Base-by-base conservation (phyloP, 169 alveolate species). In the Eimeria acervulina region DNA sequence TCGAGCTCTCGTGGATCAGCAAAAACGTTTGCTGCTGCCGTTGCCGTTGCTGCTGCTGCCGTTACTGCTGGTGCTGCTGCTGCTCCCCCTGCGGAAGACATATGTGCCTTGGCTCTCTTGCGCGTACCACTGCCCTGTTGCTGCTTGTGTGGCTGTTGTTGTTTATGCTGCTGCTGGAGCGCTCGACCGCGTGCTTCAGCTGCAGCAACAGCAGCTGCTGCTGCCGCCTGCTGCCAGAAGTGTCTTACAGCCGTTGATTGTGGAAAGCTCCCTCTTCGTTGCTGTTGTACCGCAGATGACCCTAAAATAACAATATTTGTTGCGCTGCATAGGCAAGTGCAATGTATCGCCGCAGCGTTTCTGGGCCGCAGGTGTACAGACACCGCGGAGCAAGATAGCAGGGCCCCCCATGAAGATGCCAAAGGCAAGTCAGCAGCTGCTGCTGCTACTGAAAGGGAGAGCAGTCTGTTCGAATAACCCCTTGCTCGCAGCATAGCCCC, bases 41-140 rank as follows among this genome's bases (percentile, higher is more conserved):
- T 52, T 63, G 94, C 94, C 63, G 94, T 74, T 61, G 94, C 59
- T 78, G 88, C 88, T 78, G 88, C 66, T 47, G 88, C 44, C 42
- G 63, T n/a, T 36, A n/a, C 38, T 26, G 38, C 4, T 78, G 42
- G 13, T 78, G 38, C 33, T 42, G 88, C 44, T 78, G 68, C 66
- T 78, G 63, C 66, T 72, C 51, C 38, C 15, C 15, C 52, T 36
- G 51, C 83, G 15, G 51, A 17, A 0, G 33, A 21, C 26, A 19
- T 12, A 15, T 15, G 31, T 15, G 52, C 83, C 47, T 72, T 72
- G 13, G 2, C 52, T 72, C 51, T 36, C 47, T 72, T 78, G 68
- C 88, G 23, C 40, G 4, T 42, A 17, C 66, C 66, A 21, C n/a
- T 47, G 7, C 44, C 88, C 15, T 26, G 88, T 17, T 78, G 88